These are phyloP conservation scores for Boletus pseudo-olivaceus DNA, from an alignment of 768 basidiomycete species.

Conservation along the genomic window DNA sequence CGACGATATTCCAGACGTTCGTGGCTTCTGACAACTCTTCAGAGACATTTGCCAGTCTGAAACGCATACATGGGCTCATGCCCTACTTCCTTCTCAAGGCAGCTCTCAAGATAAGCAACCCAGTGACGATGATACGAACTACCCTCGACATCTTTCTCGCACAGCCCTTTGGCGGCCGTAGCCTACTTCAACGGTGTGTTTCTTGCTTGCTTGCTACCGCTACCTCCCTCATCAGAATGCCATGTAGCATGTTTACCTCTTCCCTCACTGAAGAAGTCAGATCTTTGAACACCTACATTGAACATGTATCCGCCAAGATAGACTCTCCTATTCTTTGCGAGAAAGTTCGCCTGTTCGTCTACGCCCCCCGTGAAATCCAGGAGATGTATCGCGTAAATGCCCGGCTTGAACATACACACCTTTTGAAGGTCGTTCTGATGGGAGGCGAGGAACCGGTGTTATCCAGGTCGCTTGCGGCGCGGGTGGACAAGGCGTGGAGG, in stretches of 20 bases:
- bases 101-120: conserved; percentile 89
- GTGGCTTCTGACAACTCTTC: conserved; percentile 91
- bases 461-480: conserved; percentile 73
- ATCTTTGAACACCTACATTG: conserved; percentile 81
- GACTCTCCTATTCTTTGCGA: conserved; percentile 85
- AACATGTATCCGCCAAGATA: conserved; percentile 82
- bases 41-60: conserved; percentile 81
- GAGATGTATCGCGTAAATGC: conserved; percentile 78
- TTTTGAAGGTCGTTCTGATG: conserved; percentile 77
- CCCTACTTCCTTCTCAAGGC: conserved; percentile 96
- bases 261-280: conserved; percentile 88
- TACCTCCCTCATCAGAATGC: conserved; percentile 3
- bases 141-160: conserved; percentile 95
- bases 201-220: background rate
- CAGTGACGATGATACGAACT: conserved; percentile 91
- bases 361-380: conserved; percentile 86
- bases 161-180: conserved; percentile 92
- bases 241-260: conserved; percentile 86
- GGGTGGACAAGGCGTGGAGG: conserved; percentile 71
- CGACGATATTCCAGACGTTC: conserved; percentile 93
- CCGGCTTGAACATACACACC: conserved; percentile 64
- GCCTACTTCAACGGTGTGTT: conserved; percentile 79
- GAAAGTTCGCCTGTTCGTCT: conserved; percentile 82
- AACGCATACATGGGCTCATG: conserved; percentile 94
- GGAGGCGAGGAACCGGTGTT: conserved; percentile 73